phyloP scores from a whole-genome alignment of 176 grass and related monocot species.

The Triticum timopheevii region DNA sequence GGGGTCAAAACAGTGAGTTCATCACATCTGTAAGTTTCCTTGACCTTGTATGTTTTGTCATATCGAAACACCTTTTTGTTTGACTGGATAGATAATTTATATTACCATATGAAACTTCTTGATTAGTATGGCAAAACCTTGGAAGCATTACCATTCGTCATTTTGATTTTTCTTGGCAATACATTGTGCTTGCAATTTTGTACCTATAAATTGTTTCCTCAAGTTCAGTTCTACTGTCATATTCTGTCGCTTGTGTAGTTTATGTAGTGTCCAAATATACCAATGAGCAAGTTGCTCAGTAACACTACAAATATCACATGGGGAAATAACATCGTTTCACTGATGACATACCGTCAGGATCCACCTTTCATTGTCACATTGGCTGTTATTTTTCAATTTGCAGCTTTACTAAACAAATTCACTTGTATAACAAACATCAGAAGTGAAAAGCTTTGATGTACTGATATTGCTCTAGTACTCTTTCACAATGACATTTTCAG shows the following conservation, averaged over 20 bases:
- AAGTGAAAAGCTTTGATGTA: neutral
- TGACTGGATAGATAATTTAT: neutral
- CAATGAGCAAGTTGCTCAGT: neutral
- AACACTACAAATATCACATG: neutral
- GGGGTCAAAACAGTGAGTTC: slow-evolving; percentile 86
- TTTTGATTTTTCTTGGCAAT: neutral
- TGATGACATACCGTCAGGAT: neutral
- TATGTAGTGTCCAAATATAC: neutral
- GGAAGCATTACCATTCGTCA: neutral
- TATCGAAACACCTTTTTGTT: neutral
- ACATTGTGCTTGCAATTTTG: neutral
- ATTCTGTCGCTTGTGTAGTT: neutral
- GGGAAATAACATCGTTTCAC: neutral
- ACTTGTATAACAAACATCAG: neutral
- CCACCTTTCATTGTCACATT: neutral
- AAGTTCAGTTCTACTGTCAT: neutral
- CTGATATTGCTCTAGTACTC: neutral
- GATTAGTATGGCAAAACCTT: neutral
- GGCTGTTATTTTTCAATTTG: neutral
- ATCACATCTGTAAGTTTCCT: slow-evolving; percentile 80
- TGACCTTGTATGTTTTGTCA: neutral
- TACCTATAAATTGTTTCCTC: neutral
- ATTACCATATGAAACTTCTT: neutral
- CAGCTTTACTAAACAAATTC: neutral
- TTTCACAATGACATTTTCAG: neutral